Evolutionary conservation across 2,329 filamentous ascomycete genomes (phyloP), one percentile per base, ranked within the genome.

Genomic region (Cytospora chrysosperma): DNA sequence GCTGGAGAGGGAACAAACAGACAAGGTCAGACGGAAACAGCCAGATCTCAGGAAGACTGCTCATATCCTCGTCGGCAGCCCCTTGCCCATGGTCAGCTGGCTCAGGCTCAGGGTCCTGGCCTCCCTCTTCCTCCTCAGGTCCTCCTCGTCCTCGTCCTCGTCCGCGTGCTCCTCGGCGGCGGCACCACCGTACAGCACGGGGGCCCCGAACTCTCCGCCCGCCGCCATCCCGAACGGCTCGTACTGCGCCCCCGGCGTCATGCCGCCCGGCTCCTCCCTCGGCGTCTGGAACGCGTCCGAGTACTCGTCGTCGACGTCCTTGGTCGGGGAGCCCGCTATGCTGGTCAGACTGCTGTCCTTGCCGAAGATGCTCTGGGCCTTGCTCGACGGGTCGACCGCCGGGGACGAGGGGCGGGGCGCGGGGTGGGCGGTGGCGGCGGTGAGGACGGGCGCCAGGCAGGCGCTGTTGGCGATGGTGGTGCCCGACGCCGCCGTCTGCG

Each of bases 51-150:
- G 15, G 10, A 47, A 27, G 26, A 54, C 70, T 59, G 12, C 32
- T 34, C 32, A 72, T 43, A 70, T 66, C 64, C 67, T 66, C 37
- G 63, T 73, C 54, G 68, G 69, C 59, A 69, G 65, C 19, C 74
- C 72, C 68, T 76, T 77, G 50, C 75, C 76, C 68, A 83, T 75
- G 1, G 85, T 88, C 68, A 88, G 73, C 70, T 86, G 84, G 65
- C 85, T 85, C 13, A 89, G 77, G 30, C 85, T 90, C 70, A 92
- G 79, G 51, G 86, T 88, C 67, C 85, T 83, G 26, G 85, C 85
- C 1, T 87, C 85, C 71, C 78, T 85, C 66, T 83, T 82, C 57
- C 75, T 74, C 53, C 73, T 75, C 24, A 74, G 69, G n/a, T 72
- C 69, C 17, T 49, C 67, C n/a, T 62, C 69, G 17, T 56, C 56